Evolutionary conservation across 768 basidiomycete genomes (phyloP), one percentile per base, ranked within the genome.

Genomic region (Chalciporus sphaerocephalus): DNA sequence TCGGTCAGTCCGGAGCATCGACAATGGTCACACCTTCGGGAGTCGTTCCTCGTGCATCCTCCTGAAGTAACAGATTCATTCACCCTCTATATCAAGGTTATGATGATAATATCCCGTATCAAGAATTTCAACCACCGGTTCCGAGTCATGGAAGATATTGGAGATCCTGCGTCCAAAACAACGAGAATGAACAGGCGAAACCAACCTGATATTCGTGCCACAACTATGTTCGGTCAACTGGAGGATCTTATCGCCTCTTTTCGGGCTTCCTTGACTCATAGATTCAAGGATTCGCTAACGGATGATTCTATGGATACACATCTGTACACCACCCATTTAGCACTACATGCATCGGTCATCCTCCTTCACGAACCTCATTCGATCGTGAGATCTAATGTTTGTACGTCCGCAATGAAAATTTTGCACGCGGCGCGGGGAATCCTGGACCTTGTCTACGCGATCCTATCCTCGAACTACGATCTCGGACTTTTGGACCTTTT

Each of bases 331-430:
- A 61, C 65, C 6, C 56, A 61, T 40, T 40, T 67, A 16, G 55
- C 65, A 11, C 54, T 59, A 10, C 60, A 69, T 44, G 59, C 63
- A 70, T 77, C 83, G 6, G 78, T 69, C 12, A 83, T 90, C 41
- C 69, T 87, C 16, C 65, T 90, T 33, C 87, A 89, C 54, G 87
- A 90, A 51, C 84, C 85, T 3, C 85, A 87, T 56, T 85, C 86
- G 15, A 75, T 79, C 47, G 70, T 84, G 38, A 69, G 71, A 20
- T 68, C 64, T 37, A 71, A 73, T 15, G 77, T 78, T 27, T 89
- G 86, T 53, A 71, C 80, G 33, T 87, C 85, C 33, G 81, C 85
- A 12, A 71, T 80, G 53, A 84, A 79, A 56, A 81, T 88, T 23
- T 67, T 88, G 7, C 75, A 74, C 1, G 79, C 86, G 20, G 78